Evolutionary conservation across 1,284 basidiomycete species (phyloP).

Genomic region (Xerocomus amazonicus): DNA sequence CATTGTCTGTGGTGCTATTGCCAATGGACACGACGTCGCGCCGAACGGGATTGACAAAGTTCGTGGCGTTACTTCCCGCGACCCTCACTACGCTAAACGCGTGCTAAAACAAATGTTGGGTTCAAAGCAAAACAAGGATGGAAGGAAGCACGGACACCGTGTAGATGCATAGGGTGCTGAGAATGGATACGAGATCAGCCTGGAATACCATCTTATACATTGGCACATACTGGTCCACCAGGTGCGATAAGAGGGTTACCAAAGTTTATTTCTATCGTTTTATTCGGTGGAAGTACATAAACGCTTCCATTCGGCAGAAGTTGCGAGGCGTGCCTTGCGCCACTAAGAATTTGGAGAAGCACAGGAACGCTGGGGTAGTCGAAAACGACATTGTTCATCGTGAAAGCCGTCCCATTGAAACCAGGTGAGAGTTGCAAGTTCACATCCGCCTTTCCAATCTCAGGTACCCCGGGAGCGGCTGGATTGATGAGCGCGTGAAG

Average conservation of each 20-base stretch:
- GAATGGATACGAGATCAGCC: background rate
- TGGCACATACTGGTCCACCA: conserved; percentile 35
- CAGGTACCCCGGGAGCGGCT: conserved; percentile 29
- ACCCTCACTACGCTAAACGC: conserved; percentile 14
- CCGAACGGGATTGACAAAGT: conserved; percentile 15
- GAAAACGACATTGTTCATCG: conserved; percentile 20
- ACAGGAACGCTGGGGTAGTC: conserved; percentile 28
- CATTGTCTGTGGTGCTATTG: conserved; percentile 23
- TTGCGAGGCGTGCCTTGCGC: conserved; percentile 26
- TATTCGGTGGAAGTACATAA: conserved; percentile 31
- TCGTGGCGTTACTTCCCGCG: conserved; percentile 9
- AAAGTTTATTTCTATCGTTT: conserved; percentile 36
- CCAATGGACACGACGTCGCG: conserved; percentile 16
- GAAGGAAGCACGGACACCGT: conserved; percentile 28
- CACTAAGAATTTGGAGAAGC: conserved; percentile 38
- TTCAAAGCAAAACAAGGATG: background rate
- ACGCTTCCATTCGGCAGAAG: conserved; percentile 32
- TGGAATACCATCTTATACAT: background rate
- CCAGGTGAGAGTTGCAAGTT: conserved; percentile 16
- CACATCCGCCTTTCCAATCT: conserved; percentile 29
- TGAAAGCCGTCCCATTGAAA: background rate
- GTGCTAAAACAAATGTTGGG: conserved; percentile 5
- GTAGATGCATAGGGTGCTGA: conserved; percentile 35
- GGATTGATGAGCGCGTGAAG: conserved; percentile 35
- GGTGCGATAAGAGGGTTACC: conserved; percentile 18